Conservation (phyloP, 805 yeast genomes). For the Candida qinlingensis region DNA sequence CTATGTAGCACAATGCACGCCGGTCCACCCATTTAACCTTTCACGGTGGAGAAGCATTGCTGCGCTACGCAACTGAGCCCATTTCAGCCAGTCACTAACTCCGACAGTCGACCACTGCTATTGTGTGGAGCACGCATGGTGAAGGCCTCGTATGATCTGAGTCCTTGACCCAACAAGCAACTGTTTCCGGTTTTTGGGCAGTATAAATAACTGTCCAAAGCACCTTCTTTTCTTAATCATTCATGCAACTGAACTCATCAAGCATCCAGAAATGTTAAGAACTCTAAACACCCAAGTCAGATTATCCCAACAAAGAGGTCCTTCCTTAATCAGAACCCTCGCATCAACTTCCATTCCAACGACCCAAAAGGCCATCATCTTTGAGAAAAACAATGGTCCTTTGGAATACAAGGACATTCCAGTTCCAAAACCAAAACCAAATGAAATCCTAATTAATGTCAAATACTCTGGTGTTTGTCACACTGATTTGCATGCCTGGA, state of each 20-base stretch:
- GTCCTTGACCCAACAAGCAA: not conserved
- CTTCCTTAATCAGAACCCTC: not conserved
- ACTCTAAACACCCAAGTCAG: not conserved
- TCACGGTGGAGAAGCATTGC: not conserved
- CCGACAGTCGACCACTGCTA: too few species aligned
- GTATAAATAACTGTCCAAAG: not conserved
- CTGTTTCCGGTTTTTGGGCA: not conserved
- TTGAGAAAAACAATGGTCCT: conserved; percentile 45
- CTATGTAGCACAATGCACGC: not conserved
- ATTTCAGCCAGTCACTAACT: too few species aligned
- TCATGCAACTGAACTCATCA: not conserved
- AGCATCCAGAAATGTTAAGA: conserved; percentile 1
- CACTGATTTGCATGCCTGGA: conserved; percentile 64
- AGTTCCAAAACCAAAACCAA: conserved; percentile 53
- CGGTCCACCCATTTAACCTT: not conserved
- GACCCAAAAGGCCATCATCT: conserved; percentile 48
- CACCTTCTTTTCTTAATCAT: not conserved
- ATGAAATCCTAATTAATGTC: conserved; percentile 51
- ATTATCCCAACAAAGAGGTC: not conserved
- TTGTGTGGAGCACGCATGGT: too few species aligned
- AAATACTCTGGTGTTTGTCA: conserved; percentile 65
- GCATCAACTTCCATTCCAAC: conserved; percentile 31
- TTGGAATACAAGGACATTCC: conserved; percentile 47
- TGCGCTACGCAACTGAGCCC: not conserved
- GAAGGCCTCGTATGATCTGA: not conserved